phyloP scores from a whole-genome alignment of 2,329 filamentous ascomycete species.

The Colletotrichum limetticola region DNA sequence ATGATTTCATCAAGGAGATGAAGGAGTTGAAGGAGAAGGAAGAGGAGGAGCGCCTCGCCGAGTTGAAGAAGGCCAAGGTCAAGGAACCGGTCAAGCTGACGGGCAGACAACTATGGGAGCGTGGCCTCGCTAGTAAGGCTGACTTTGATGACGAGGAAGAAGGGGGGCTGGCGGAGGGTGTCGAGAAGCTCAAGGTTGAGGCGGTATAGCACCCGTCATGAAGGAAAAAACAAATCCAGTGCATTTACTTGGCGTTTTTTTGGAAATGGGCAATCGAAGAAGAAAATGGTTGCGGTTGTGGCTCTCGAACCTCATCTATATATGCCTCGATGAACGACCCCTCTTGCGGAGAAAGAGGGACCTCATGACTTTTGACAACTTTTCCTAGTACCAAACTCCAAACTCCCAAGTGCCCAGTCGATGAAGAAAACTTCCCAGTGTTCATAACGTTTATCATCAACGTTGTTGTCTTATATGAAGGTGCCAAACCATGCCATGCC shows the following conservation, averaged over 20 bases:
- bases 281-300: constrained; percentile 4
- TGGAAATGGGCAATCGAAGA: constrained; percentile 2
- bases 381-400: constrained; percentile 13
- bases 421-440: not conserved
- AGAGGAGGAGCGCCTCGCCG: constrained; percentile 83
- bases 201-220: constrained; percentile 43
- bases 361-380: constrained; percentile 2
- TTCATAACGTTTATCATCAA: not conserved
- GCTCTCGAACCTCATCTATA: constrained; percentile 15
- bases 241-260: constrained; percentile 24
- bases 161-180: constrained; percentile 66
- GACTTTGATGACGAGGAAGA: constrained; percentile 75
- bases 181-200: constrained; percentile 79
- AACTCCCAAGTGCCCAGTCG: constrained; percentile 12
- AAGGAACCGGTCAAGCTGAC: constrained; percentile 81
- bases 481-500: not conserved
- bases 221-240: not conserved
- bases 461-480: not conserved
- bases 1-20: constrained; percentile 82
- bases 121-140: constrained; percentile 73
- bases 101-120: constrained; percentile 82
- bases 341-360: not conserved
- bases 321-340: not conserved
- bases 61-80: constrained; percentile 80
- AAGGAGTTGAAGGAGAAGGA: constrained; percentile 74